Base-by-base conservation (phyloP, 805 yeast species). In the Alloascoidea hylecoeti region DNA sequence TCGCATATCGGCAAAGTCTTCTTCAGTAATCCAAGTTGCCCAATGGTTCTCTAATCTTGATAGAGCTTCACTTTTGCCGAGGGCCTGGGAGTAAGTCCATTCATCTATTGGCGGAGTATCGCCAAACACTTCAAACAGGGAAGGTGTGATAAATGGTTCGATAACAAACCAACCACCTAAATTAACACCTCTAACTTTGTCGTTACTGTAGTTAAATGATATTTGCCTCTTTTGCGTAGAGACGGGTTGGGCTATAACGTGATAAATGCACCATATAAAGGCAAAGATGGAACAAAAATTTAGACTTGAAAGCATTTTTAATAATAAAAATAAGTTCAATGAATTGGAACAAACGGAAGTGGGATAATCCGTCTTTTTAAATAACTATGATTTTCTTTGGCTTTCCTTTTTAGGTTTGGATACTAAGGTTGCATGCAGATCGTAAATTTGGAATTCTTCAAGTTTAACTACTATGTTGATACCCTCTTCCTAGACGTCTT, bases 101-200 rank as follows among this genome's bases (percentile, higher is more conserved):
- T 82, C 92, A 51, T 83, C 94, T 33, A 75, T 74, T 2, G 92
- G 89, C 12, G 54, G 57, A 34, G 56, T 58, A 40, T 47, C 36
- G 16, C 70, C 63, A 49, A 65, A 66, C 16, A 64, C 68, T 35
- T 66, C 68, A 49, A 84, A 83, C 33, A 83, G 54, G 1, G 86
- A 72, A 3, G 95, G 95, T 1, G 85, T 80, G 51, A 85, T 85
- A 57, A 66, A 84, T 2, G 95, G 85, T 58, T 85, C 96, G 34
- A 85, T 59, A 2, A 85, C 85, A 37, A 85, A 67, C 95, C 95
- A 85, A 35, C 95, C 94, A 44, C 96, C 96, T 19, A 85, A 58
- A 51, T 80, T 79, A 37, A 85, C 85, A 48, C 89, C 89, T 35
- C 63, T 49, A 34, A 63, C 49, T 38, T 54, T 57, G 18, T 57